Percentiles rank a stretch among this genome's conserved stretches.
phyloP scores from a whole-genome alignment of 306 rosid genomes.

The Ochetophila trinervis region DNA sequence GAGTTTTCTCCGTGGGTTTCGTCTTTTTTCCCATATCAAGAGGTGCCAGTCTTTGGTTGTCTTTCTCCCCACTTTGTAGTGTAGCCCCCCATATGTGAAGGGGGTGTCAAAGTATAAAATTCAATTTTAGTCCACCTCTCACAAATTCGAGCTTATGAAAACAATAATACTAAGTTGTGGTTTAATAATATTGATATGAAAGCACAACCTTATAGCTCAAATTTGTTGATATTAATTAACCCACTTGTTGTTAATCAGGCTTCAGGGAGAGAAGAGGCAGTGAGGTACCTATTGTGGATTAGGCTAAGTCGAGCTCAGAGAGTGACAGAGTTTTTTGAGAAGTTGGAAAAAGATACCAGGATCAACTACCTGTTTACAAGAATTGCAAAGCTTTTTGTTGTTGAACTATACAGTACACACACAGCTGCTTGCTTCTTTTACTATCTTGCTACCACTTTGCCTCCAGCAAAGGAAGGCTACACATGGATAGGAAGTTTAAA shows the following conservation, averaged over 20 bases:
- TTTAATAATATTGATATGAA: too few species aligned
- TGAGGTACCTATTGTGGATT: slow-evolving; percentile 55
- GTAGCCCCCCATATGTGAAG: too few species aligned
- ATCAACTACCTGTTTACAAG: slow-evolving; percentile 50
- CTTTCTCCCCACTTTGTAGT: too few species aligned
- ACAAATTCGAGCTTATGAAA: too few species aligned
- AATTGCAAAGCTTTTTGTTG: slow-evolving; percentile 52
- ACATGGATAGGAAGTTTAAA: slow-evolving; percentile 73
- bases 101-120: too few species aligned
- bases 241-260: slow-evolving; percentile 30
- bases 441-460: slow-evolving; percentile 63
- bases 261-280: slow-evolving; percentile 37
- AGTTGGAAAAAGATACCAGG: slow-evolving; percentile 52
- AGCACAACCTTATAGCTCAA: too few species aligned
- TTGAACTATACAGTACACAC: slow-evolving; percentile 66
- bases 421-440: slow-evolving; percentile 67
- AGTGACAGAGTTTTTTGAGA: slow-evolving; percentile 47
- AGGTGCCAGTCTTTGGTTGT: too few species aligned
- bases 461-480: slow-evolving; percentile 43
- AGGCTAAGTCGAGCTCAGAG: slow-evolving; percentile 48
- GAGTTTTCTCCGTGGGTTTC: too few species aligned
- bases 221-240: neutral
- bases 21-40: too few species aligned
- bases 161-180: too few species aligned
- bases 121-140: too few species aligned